phyloP scores from a whole-genome alignment of 2,329 filamentous ascomycete species.

The Colletotrichum horii region DNA sequence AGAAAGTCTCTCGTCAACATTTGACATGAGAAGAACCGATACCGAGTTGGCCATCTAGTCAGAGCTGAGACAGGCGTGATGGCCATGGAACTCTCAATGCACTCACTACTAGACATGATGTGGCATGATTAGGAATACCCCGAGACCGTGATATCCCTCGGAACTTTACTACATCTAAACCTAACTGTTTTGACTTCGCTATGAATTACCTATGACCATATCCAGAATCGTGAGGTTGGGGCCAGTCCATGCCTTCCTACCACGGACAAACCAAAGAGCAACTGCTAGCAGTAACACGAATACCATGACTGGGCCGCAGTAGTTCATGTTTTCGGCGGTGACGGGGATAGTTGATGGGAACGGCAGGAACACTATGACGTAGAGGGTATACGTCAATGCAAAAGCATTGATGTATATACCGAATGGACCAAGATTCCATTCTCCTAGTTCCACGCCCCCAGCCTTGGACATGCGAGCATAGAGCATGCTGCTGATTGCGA shows the following conservation, averaged over 20 bases:
- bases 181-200: background rate
- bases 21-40: background rate
- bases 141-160: background rate
- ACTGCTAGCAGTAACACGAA: background rate
- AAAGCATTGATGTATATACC: background rate
- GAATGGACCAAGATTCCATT: background rate
- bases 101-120: fast-evolving
- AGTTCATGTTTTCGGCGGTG: background rate
- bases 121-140: background rate
- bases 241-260: background rate
- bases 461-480: background rate
- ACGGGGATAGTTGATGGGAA: background rate
- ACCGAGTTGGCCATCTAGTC: background rate
- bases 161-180: background rate
- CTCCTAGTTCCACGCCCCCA: background rate
- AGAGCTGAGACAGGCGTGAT: background rate
- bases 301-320: background rate
- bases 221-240: background rate
- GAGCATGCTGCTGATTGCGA: background rate
- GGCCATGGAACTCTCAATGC: background rate
- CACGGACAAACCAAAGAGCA: background rate
- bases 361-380: background rate
- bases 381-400: background rate
- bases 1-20: background rate
- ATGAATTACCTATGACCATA: background rate